Base-by-base conservation (phyloP, 2,329 filamentous ascomycete species). In the Penicillium freii region DNA sequence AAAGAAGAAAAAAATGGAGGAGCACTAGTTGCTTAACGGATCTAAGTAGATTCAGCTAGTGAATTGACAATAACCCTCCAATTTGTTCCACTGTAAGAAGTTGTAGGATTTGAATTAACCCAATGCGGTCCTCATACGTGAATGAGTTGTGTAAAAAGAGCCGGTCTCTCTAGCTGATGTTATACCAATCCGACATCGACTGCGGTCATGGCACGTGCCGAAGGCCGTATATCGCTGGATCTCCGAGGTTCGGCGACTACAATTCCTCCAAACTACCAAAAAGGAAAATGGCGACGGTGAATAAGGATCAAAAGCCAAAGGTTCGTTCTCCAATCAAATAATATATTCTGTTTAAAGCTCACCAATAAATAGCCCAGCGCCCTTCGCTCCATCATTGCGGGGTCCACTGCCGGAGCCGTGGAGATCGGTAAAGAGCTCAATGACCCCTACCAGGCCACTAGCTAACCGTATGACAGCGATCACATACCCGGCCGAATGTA, bases 401-500 rank as follows among this genome's bases (percentile, higher is more conserved):
- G 94, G 62, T 91, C 91, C 56, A 90, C 89, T n/a, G 94, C 93
- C 54, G 94, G 94, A 69, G 94, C 92, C 54, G 84, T 97, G 64
- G 93, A 99, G 78, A 97, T 97, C 74, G 86, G 90, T 92, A 80
- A 78, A 78, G 67, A 46, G 31, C 47, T 58, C 51, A 36, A 44
- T 51, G 23, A 34, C 23, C 29, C 36, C 29, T 23, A 44, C 42
- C 43, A 57, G 15, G 6, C n/a, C 48, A 56, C 67, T 72, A 69
- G 75, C 54, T 43, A n/a, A 38, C n/a, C 27, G 47, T 48, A 21
- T 27, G 29, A 17, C 49, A 87, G 85, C 92, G 61, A 95, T 96
- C 68, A 96, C 92, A 62, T 97, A 96, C 76, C 92, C 92, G 56
- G 92, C 92, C 69, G 92, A 97, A 77, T 96, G 89, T 92, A 85